Evolutionary conservation across 768 basidiomycete genomes (phyloP), one percentile per base, ranked within the genome.

Genomic region (Termitomyces sp.): DNA sequence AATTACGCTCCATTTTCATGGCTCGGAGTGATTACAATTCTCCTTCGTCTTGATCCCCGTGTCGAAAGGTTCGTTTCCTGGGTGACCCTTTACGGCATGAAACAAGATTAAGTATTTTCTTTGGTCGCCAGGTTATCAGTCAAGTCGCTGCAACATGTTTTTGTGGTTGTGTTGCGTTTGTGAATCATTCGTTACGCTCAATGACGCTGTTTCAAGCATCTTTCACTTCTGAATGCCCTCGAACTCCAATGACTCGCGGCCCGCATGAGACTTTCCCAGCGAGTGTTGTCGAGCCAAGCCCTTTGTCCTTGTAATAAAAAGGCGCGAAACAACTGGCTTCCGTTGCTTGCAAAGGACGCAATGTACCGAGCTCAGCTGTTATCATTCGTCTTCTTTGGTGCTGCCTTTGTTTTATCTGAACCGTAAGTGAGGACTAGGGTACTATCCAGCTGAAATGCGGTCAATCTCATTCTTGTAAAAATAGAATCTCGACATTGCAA

Each of bases 401-500:
- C 59, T 39, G 18, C 36, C n/a, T 48, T 56, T 33, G 59, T 45
- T 31, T 37, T 39, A n/a, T 53, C 58, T n/a, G 48, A 60, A 2
- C 59, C 59, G 59, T 60, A n/a, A 36, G 59, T 44, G 0, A 39
- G 31, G 20, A 13, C 24, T 15, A 9, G 13, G 7, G 22, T 39
- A 39, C 39, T 18, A 18, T 44, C 11, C 18, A 15, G 11, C 27
- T 27, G 24, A 33, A n/a, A 7, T 24, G 18, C 22, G 4, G n/a
- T 24, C 8, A 24, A 15, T 11, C 6, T 22, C 20, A 9, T 24
- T 8, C 8, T 9, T 46, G 1, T 46, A 16, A 37, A 16, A 37
- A 46, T 22, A 58, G 56, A 13, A 46, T 58, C n/a, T 15, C 18
- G 16, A 34, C 57, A 16, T 60, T 73, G 49, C 65, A 73, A 56